Conservation (phyloP, 257 asterid species). For the Ocimum tenuiflorum region DNA sequence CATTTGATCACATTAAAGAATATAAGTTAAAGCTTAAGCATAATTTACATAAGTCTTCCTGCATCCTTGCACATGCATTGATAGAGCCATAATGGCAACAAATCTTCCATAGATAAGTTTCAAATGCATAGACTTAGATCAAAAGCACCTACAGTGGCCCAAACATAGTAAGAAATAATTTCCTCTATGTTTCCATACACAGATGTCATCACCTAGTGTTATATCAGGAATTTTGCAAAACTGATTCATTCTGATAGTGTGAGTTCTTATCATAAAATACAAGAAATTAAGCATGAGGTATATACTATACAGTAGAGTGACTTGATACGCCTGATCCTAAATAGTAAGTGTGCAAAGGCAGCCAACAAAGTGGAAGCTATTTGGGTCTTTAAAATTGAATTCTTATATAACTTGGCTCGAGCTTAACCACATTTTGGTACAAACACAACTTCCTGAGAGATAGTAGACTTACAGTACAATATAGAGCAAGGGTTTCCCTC, state of each 20-base stretch:
- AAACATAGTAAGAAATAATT: not conserved
- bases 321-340: not conserved
- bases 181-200: not conserved
- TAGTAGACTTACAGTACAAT: conserved; percentile 68
- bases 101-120: not conserved
- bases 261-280: not conserved
- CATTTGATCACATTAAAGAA: not conserved
- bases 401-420: conserved; percentile 3
- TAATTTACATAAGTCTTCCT: not conserved
- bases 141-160: not conserved
- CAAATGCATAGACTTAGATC: not conserved
- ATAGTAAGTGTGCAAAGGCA: not conserved
- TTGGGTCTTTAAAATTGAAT: not conserved
- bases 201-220: not conserved
- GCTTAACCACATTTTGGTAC: not conserved
- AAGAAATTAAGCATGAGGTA: not conserved
- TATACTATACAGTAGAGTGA: not conserved
- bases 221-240: conserved; percentile 7
- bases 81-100: not conserved
- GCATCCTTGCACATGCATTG: not conserved
- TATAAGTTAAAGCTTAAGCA: not conserved
- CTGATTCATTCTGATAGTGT: not conserved
- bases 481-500: conserved; percentile 97
- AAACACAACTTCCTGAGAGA: not conserved
- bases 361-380: conserved; percentile 1